Base-by-base conservation (phyloP, 2,329 filamentous ascomycete species). In the Sporothrix brasiliensis region DNA sequence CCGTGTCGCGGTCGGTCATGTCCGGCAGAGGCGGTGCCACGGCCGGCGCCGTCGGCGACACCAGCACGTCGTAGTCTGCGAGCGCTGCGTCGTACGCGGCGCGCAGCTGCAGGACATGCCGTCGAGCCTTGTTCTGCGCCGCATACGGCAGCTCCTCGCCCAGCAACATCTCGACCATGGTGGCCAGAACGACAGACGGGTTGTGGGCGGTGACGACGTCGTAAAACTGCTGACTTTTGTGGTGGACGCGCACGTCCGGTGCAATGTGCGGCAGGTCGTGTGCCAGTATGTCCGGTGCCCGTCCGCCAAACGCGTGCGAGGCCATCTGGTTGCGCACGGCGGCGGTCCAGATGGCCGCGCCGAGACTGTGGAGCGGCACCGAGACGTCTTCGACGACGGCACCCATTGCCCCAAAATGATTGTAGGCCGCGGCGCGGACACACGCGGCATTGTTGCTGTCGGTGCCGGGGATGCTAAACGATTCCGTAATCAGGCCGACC, bases 321-420 rank as follows among this genome's bases (percentile, higher is more conserved):
- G 77, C 76, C 72, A 79, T 78, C 14, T 77, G 75, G 6, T 78
- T 70, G 39, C 71, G 74, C 10, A 78, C 79, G 1, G 77, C 76
- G 1, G 79, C 80, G 1, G 84, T 84, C 83, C 84, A 86, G 72
- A 87, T 82, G 0, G 80, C 76, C 0, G 82, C 79, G 0, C 80
- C 84, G 13, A 80, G 74, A 14, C 77, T 72, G 74, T 87, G 85
- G 74, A 84, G 78, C 1, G 84, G 83, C 6, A 86, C 76, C 1
- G 80, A 82, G 1, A 85, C 76, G 21, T 84, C 80, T n/a, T 77
- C 73, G 10, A 86, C 82, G 2, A 76, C 73, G 3, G 83, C 83
- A 4, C 84, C 83, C 19, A 82, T 78, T 10, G 76, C 73, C 10
- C 73, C 72, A 73, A 85, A 82, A n/a, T 61, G 56, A 30, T 74